Conservation (phyloP, 2,329 filamentous ascomycete species). For the Zymoseptoria tritici region DNA sequence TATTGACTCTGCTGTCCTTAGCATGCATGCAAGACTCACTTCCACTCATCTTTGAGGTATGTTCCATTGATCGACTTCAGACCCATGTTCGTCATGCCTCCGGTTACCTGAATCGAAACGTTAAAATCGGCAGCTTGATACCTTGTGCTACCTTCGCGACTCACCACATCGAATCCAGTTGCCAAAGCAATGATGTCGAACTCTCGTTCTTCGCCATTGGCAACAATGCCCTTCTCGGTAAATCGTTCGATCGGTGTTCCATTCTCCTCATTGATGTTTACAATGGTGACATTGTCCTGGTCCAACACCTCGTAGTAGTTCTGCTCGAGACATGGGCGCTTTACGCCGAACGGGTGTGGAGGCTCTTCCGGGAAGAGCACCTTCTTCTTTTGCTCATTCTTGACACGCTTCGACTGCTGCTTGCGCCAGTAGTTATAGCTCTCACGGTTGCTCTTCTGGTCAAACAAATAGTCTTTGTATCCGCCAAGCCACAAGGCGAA, state of each 20-base stretch:
- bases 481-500: constrained; percentile 25
- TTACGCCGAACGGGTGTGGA: constrained; percentile 41
- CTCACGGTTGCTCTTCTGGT: constrained; percentile 36
- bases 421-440: constrained; percentile 44
- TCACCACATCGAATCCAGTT: constrained; percentile 39
- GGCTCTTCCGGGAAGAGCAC: constrained; percentile 40
- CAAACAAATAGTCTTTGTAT: constrained; percentile 29
- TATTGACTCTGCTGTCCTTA: neutral
- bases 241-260: constrained; percentile 35
- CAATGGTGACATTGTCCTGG: constrained; percentile 35
- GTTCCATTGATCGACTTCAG: constrained; percentile 33
- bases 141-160: constrained; percentile 21
- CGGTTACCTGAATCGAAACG: constrained; percentile 36
- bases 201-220: constrained; percentile 35
- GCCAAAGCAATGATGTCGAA: constrained; percentile 43
- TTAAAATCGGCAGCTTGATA: constrained; percentile 22
- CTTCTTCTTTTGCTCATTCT: constrained; percentile 38
- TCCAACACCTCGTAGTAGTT: constrained; percentile 42
- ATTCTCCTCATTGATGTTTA: constrained; percentile 34
- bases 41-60: constrained; percentile 35
- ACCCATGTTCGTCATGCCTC: constrained; percentile 39
- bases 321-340: constrained; percentile 42
- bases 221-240: constrained; percentile 38
- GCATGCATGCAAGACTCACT: constrained; percentile 9
- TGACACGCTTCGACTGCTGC: constrained; percentile 37